Base-by-base conservation (phyloP, 2,329 filamentous ascomycete genomes). In the Trichoderma oligosporum region DNA sequence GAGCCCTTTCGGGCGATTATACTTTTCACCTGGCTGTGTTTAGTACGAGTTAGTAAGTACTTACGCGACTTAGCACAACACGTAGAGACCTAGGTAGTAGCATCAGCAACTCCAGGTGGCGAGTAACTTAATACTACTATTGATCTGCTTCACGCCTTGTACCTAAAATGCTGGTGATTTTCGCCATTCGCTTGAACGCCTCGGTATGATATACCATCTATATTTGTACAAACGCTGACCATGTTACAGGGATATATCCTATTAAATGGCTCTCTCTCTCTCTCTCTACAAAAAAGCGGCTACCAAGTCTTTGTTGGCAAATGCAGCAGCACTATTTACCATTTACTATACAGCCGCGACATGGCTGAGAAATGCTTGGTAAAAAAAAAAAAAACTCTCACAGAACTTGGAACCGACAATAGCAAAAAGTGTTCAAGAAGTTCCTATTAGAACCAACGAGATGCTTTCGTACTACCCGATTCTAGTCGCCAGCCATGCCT, bases 351-450 rank as follows among this genome's bases (percentile, higher is more conserved):
- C n/a, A n/a, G n/a, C n/a, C n/a, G n/a, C 38, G 49, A 53, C 49
- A 36, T 20, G 41, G 51, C 51, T 45, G 41, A 27, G n/a, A 9
- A 14, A 22, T 54, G 51, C 41, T 39, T 36, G 9, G 9, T n/a
- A 38, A 12, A 20, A 20, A 18, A 41, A 20, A 41, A 41, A 22
- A 12, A 29, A 42, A 20, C 51, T 12, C 51, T 35, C 51, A n/a
- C n/a, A n/a, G 41, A 39, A 24, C 51, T 20, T 55, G 16, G 16
- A 36, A 27, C 49, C 38, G 38, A 44, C 49, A 53, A 44, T 44
- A 44, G 49, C 49, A 44, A 44, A 12, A 44, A 12, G 49, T 35
- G 31, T 29, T 41, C 39, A 41, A 46, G 51, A 22, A 20, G 38
- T 29, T 54, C 36, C 18, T 42, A 22, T 25, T 39, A 31, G 12